Base-by-base conservation (phyloP, 2,329 filamentous ascomycete species). In the Xylaria arbuscula region DNA sequence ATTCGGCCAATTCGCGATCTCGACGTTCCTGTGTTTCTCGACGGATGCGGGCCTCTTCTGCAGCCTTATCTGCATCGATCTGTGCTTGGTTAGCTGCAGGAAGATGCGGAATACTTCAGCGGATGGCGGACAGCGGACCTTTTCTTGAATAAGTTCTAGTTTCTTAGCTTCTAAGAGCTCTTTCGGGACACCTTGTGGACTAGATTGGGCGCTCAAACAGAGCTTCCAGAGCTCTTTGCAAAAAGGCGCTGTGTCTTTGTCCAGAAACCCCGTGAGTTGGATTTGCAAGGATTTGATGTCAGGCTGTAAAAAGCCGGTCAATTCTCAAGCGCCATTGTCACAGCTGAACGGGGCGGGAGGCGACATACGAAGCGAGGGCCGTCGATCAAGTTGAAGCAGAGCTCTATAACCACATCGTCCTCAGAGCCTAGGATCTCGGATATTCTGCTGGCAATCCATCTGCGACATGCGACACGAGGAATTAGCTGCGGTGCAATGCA, bases 91-190 rank as follows among this genome's bases (percentile, higher is more conserved):
- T 57, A 72, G 66, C 24, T 48, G 59, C 53, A 57, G 13, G 36
- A 8, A 17, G 38, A n/a, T 36, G 64, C 3, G 5, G 22, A 71
- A 24, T 6, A 8, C 24, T 38, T 10, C 42, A 11, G 7, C 15
- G 7, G 6, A 28, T 10, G 74, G 68, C 56, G 38, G 79, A 97
- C 95, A 74, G 68, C 56, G 40, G 79, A 97, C 95, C 90, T 97
- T 97, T 81, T 98, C 94, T 81, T 98, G 93, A 70, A 96, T 93
- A 56, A 99, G 84, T 81, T 99, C 96, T 53, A 93, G 83, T 82
- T 98, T 99, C 85, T 99, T 99, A 0, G 95, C 94, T 79, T 99
- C 96, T 2, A 99, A 83, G 50, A 99, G 85, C 80, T 98, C 94
- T 80, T 97, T 95, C 0, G 96, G 95, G 13, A 99, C 94, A 63